Evolutionary conservation across 1,284 basidiomycete species (phyloP).

Genomic region (Cutaneotrichosporon dermatis): DNA sequence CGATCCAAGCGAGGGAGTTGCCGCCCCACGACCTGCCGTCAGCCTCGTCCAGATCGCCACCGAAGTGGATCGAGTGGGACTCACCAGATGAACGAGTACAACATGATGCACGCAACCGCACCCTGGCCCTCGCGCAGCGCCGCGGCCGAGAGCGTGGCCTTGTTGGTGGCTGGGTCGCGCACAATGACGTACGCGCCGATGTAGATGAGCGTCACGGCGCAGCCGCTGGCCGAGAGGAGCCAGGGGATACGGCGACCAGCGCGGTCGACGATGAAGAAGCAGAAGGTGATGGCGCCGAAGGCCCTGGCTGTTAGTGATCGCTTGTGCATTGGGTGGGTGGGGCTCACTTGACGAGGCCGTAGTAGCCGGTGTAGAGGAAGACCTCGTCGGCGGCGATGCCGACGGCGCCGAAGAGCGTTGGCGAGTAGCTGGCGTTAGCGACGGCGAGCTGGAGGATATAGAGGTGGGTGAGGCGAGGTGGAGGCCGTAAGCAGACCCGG

Average conservation of each 20-base stretch:
- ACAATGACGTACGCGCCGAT: conserved; percentile 30
- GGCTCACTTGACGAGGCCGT: conserved; percentile 44
- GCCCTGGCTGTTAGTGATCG: background rate
- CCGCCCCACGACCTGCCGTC: conserved; percentile 17
- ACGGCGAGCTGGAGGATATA: background rate
- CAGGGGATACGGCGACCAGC: conserved; percentile 35
- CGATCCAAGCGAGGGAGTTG: conserved; percentile 31
- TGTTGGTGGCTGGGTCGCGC: conserved; percentile 15
- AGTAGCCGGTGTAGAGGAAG: conserved; percentile 47
- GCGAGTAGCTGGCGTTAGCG: conserved; percentile 24
- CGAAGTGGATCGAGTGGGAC: background rate
- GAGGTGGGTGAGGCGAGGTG: too few relatives aligned
- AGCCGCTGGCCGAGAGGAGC: conserved; percentile 23
- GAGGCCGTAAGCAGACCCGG: too few relatives aligned
- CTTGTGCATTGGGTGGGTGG: background rate
- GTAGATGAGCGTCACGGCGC: conserved; percentile 27
- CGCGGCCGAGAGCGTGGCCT: conserved; percentile 16
- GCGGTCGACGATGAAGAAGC: conserved; percentile 34
- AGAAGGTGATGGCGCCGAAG: conserved; percentile 26
- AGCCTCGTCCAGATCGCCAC: background rate
- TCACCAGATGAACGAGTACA: conserved; percentile 23
- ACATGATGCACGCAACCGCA: conserved; percentile 30
- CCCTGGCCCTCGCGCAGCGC: conserved; percentile 22
- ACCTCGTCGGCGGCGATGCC: conserved; percentile 34
- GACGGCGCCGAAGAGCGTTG: conserved; percentile 35